A percentile compares a stretch with the other conserved stretches of the same genome.
Evolutionary conservation across 2,329 filamentous ascomycete genomes (phyloP).

Genomic region (Xylaria sp.): DNA sequence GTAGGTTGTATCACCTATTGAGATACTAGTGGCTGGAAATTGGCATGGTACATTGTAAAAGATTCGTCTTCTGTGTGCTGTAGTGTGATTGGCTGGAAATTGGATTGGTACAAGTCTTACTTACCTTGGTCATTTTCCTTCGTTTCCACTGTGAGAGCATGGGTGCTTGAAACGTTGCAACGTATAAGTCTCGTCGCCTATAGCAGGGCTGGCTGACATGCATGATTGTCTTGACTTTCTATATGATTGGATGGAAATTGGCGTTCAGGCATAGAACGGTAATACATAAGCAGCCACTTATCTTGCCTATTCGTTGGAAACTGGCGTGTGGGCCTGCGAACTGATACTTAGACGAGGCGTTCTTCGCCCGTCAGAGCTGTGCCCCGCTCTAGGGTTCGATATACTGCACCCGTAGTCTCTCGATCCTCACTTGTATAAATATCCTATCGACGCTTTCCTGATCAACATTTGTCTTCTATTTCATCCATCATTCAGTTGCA

Average conservation of each 20-base stretch:
- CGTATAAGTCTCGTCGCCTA: neutral
- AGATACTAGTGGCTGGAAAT: slow-evolving; percentile 13
- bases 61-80: neutral
- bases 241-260: slow-evolving; percentile 17
- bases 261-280: neutral
- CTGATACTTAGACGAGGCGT: neutral
- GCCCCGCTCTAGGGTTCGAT: too few relatives aligned
- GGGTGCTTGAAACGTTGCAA: slow-evolving; percentile 8
- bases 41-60: neutral
- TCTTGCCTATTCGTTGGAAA: slow-evolving; percentile 3
- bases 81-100: slow-evolving; percentile 13
- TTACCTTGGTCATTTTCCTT: too few relatives aligned
- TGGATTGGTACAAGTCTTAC: neutral
- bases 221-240: neutral
- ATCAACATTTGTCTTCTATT: neutral
- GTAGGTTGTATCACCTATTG: neutral
- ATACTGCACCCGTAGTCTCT: neutral
- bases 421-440: neutral
- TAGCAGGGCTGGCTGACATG: neutral
- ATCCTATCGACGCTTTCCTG: neutral
- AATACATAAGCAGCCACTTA: too few relatives aligned
- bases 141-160: neutral
- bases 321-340: neutral
- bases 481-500: neutral
- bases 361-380: neutral